Evolutionary conservation across 139 green algal genomes (phyloP), one percentile per base, ranked within the genome.

Genomic region (Chlorella ohadii): DNA sequence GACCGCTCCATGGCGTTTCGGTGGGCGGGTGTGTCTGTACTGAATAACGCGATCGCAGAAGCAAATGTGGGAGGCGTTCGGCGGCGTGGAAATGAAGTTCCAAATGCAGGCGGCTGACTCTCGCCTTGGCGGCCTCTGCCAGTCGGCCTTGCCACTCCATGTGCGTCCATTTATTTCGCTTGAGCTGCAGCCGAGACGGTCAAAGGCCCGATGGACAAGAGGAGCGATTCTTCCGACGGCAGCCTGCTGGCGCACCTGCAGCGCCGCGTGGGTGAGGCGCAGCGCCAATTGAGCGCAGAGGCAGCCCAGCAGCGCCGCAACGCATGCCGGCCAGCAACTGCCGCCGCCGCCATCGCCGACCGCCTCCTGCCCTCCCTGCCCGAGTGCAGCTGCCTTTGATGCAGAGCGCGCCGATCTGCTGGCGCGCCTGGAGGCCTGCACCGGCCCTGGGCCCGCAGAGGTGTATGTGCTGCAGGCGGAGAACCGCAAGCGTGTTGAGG

Each of bases 401-500:
- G 66, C 84, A 16, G 95, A 98, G 80, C 79, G 94, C 25, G 79
- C 89, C 1, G 90, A 94, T 3, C 76, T 97, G 51, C 82, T 98
- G 51, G 44, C 83, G 2, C 87, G 90, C 12, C 64, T 98, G 1
- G 89, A 95, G n/a, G 65, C 85, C 20, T 94, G 90, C 74, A 79
- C 70, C 1, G 87, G 92, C 1, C 85, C 65, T 28, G 56, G 89
- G 1, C 79, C 86, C 27, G 55, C 81, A 34, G 90, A 95, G 39
- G 38, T 92, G 80, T 92, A 96, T 74, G 76, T 84, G 38, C 84
- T 96, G 64, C 89, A 96, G 61, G 95, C 91, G 87, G 94, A 98
- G 74, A 92, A 93, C 56, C 87, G 90, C 27, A 94, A 94, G 72
- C 87, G 94, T 1, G 86, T 88, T 12, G 93, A 96, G 3, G 95